Evolutionary conservation across 2,329 filamentous ascomycete genomes (phyloP), one percentile per base, ranked within the genome.

Genomic region (Phialophora expanda): DNA sequence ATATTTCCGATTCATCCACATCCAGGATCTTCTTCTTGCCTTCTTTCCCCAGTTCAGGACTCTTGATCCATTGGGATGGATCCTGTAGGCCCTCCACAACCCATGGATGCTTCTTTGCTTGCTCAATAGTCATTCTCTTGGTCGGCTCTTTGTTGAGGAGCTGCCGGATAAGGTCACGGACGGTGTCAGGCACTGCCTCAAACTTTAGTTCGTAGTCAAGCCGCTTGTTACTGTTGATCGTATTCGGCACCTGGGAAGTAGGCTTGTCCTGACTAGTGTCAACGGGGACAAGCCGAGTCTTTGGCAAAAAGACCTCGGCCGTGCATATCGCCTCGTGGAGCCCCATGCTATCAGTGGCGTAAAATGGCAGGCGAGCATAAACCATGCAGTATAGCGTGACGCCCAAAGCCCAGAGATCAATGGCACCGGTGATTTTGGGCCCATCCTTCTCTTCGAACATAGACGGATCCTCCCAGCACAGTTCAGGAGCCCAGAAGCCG

Each of bases 331-430:
- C 90, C 70, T 89, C 87, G 81, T 97, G 97, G 81, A 99, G 90
- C 67, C 91, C 90, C 76, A 90, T 97, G 73, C 96, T 92, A 72
- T 96, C 93, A 22, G 14, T 67, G 74, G 95, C 90, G 72, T 96
- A 85, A 75, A 98, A 99, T 0, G 95, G 95, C 48, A 97, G 91
- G 61, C 95, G 91, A 14, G 93, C 95, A 76, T 90, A 99, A 62
- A 99, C 88, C 76, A 99, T 88, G 74, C 94, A 97, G 79, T 97
- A 99, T 1, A 99, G 85, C 0, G 95, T 99, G 22, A 99, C 92
- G 24, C 95, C 95, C 24, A 99, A 83, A 11, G 95, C 97, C 95
- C 95, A 99, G 17, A 99, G 89, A 75, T 99, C 95, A 71, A 99
- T 97, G 73, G 96, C 92, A 73, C 92, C 92, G 4, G 93, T 97